Base-by-base conservation (phyloP, 176 grass and related monocot species). In the Neostapfia colusana region DNA sequence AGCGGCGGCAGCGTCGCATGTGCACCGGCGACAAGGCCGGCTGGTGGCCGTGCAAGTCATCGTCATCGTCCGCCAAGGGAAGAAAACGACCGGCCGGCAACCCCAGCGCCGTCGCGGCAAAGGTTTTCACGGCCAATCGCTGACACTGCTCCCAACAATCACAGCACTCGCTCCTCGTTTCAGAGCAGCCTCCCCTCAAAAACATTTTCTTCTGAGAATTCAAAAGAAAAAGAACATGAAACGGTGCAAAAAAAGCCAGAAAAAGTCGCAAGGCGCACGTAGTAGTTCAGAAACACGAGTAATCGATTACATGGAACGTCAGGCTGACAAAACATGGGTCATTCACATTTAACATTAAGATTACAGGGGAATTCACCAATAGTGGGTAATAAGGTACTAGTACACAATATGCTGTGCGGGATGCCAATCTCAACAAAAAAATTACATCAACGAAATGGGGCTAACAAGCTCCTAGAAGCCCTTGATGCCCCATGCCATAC, bases 401-500 rank as follows among this genome's bases (percentile, higher is more conserved):
- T 63, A 79, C 86, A 80, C 84, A 80, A 88, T 84, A 80, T 51
- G 86, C 43, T 88, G 86, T 75, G 40, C 74, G 60, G 60, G 75
- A 77, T 65, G 73, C 31, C 31, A 3, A 31, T 31, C 31, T 2
- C 3, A 31, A 1, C 31, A 31, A 31, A 31, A 31, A 31, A 31
- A 31, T 2, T 31, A 31, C 31, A 31, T 31, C 31, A 31, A 78
- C 85, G 79, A 84, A 88, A 84, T 88, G 56, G 50, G 61, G 0
- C 80, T 70, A 63, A 83, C 68, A 43, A 36, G 50, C 12, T 40
- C 58, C 0, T 73, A 23, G 61, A 51, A 82, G 72, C 82, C 67
- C 42, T 61, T 2, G 21, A 70, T 44, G 72, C 64, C 31, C 3
- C 31, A 31, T 31, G 31, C 31, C 3, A 1, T 31, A 70, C 60